Conservation (phyloP, 495 filamentous ascomycete species). For the Daldinia concentrica region DNA sequence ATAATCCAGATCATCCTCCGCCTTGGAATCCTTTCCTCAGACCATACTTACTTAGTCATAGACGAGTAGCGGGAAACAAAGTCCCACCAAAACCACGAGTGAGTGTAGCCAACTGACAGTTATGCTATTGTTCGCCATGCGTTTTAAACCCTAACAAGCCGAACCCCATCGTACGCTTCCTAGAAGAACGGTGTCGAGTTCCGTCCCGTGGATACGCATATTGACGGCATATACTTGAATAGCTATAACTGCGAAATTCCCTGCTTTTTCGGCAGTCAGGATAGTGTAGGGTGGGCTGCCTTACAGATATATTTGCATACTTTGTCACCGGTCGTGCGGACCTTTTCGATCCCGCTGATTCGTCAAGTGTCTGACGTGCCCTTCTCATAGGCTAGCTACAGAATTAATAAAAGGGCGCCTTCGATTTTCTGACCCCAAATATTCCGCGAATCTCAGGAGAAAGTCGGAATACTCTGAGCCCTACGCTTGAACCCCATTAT, state of each 20-base stretch:
- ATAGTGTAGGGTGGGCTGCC: neutral
- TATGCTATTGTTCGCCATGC: neutral
- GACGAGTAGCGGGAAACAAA: neutral
- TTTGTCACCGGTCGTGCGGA: neutral
- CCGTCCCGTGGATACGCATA: neutral
- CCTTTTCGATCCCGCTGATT: neutral
- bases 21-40: neutral
- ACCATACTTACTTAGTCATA: neutral
- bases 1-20: neutral
- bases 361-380: neutral
- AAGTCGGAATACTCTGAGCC: neutral
- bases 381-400: neutral
- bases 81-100: neutral
- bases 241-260: neutral
- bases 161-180: too few relatives aligned
- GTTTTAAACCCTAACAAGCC: too few relatives aligned
- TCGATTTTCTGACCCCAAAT: neutral
- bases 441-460: neutral
- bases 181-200: neutral
- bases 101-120: neutral
- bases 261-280: neutral
- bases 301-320: conserved; percentile 1
- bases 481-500: neutral
- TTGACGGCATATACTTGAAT: neutral
- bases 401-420: neutral